Conservation (phyloP, 192 early-diverging fungal genomes). For the Entomortierella beljakovae region DNA sequence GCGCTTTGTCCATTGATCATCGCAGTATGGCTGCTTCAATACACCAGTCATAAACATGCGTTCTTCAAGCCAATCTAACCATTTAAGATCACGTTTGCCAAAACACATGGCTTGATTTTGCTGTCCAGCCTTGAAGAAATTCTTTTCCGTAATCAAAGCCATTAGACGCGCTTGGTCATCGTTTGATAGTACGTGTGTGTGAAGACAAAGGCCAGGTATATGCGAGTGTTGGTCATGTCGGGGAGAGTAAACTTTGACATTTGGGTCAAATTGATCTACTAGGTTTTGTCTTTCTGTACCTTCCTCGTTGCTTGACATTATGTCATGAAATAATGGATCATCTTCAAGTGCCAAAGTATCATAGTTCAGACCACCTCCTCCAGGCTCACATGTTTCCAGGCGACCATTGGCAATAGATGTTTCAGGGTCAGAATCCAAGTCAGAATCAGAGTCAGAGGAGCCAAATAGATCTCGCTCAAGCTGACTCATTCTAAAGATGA, state of each 20-base stretch:
- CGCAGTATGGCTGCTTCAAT: constrained; percentile 22
- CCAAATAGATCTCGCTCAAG: constrained; percentile 43
- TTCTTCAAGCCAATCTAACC: constrained; percentile 41
- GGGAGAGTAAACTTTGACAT: neutral
- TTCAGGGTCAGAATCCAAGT: constrained; percentile 14
- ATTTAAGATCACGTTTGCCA: constrained; percentile 52
- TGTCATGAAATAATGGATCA: constrained; percentile 41
- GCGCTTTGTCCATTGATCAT: constrained; percentile 20
- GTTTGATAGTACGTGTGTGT: constrained; percentile 29
- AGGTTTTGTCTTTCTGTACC: neutral
- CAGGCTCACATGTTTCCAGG: too few species aligned
- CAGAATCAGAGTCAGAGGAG: constrained; percentile 28
- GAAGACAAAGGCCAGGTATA: constrained; percentile 25
- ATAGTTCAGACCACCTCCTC: neutral
- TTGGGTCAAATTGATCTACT: neutral
- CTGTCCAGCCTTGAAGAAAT: constrained; percentile 41
- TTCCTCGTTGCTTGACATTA: constrained; percentile 30
- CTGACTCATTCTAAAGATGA: constrained; percentile 3
- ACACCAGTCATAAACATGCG: constrained; percentile 2
- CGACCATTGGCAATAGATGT: neutral
- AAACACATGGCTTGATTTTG: constrained; percentile 66
- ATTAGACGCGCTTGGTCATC: constrained; percentile 34
- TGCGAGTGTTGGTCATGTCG: constrained; percentile 17
- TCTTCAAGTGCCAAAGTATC: constrained; percentile 1
- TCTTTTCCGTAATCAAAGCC: constrained; percentile 33